Conservation (phyloP, 805 yeast species). For the Priceomyces carsonii region DNA sequence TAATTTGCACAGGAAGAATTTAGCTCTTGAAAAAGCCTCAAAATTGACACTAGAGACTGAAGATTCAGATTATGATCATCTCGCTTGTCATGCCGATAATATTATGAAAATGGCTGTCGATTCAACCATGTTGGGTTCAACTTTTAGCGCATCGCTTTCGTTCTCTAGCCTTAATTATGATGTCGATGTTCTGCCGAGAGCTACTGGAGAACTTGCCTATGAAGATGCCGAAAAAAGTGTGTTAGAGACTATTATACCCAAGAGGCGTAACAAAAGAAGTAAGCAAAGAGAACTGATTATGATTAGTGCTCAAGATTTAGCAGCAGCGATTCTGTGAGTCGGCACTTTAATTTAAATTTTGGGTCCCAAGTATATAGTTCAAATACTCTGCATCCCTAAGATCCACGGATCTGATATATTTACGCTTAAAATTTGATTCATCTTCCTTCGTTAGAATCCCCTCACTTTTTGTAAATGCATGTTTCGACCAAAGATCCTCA, state of each 20-base stretch:
- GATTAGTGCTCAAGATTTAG: conserved; percentile 39
- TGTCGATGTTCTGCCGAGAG: conserved; percentile 8
- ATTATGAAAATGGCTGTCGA: conserved; percentile 49
- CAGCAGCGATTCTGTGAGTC: conserved; percentile 26
- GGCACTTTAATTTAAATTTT: conserved; percentile 1
- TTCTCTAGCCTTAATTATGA: conserved; percentile 16
- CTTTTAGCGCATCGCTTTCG: conserved; percentile 37
- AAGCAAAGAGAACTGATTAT: conserved; percentile 26
- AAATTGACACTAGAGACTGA: conserved; percentile 11
- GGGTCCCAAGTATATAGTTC: conserved; percentile 13
- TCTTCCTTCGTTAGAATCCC: conserved; percentile 6
- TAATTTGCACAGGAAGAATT: too few relatives aligned
- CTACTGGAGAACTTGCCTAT: conserved; percentile 15
- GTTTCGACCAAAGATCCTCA: conserved; percentile 15
- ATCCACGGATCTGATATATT: conserved; percentile 20
- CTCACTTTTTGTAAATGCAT: conserved; percentile 9
- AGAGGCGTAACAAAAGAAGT: conserved; percentile 12
- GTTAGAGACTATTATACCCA: conserved; percentile 15
- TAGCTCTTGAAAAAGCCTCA: conserved; percentile 1
- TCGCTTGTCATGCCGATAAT: conserved; percentile 48
- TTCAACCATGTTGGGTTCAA: conserved; percentile 46
- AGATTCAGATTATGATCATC: conserved; percentile 32
- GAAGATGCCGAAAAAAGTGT: conserved; percentile 23
- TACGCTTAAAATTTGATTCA: conserved; percentile 13
- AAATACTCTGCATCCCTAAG: conserved; percentile 26